Base-by-base conservation (phyloP, 768 basidiomycete species). In the Leccinum ochraceum region DNA sequence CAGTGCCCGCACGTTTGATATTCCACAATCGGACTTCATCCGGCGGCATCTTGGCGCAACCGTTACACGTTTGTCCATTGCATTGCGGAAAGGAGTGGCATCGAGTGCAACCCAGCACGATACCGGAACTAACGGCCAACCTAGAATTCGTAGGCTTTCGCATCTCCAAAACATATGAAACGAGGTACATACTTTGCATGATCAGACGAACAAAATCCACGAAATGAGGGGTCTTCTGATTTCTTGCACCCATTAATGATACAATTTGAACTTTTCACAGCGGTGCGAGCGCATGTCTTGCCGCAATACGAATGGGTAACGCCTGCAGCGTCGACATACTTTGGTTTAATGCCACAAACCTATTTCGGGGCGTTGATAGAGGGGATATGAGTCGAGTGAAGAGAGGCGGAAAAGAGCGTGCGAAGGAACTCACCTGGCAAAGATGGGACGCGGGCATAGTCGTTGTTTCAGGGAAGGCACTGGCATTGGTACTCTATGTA, bases 301-400 rank as follows among this genome's bases (percentile, higher is more conserved):
- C 86, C 79, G 66, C 86, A 87, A 68, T 82, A 88, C 34, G 81
- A 78, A 66, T 87, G 85, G 62, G 78, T 78, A 62, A 77, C 71
- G 17, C 86, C 86, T 61, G 81, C 79, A n/a, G 67, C 34, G 64
- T 86, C 86, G n/a, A 84, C 71, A 68, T 81, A 87, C 75, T 84
- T 87, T 14, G 85, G 84, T 69, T 80, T 86, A 60, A 76, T 76
- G 14, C 83, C 81, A 71, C 86, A 88, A 59, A 79, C 79, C 86
- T 87, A 63, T 61, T 42, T 54, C 66, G 59, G 57, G 44, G 17
- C 8, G 54, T 42, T 49, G 48, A 20, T 24, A 42, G 52, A 34
- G 50, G 16, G 37, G 48, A 57, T 9, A 56, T 65, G 60, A 69
- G 69, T 30, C 26, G 16, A 39, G 49, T 36, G 50, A 44, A 32